Base-by-base conservation (phyloP, 2,329 filamentous ascomycete genomes). In the Lachnellula hyalina region DNA sequence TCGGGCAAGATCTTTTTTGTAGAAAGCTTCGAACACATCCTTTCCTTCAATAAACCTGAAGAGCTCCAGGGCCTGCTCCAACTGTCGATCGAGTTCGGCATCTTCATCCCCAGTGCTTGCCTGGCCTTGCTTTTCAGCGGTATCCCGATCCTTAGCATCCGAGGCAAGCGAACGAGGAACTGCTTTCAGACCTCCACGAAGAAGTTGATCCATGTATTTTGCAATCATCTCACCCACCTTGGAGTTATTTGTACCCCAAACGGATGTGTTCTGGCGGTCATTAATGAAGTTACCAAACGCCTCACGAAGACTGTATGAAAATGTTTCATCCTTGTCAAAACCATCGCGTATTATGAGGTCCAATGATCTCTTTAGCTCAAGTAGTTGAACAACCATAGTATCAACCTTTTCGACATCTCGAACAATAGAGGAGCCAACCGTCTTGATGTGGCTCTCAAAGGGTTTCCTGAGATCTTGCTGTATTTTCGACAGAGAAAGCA, bases 171-270 rank as follows among this genome's bases (percentile, higher is more conserved):
- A 81, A 45, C 84, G 79, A 1, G 89, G 90, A 8, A 95, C 81
- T 0, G 87, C 86, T 70, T 95, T 97, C 47, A 93, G 79, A 1
- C 94, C 95, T 49, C 90, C 90, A 53, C 91, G 85, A 34, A 99
- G 80, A 19, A 99, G 77, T 74, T 88, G 80, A 71, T 99, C 94
- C 58, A 99, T 88, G 65, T 97, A 92, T 72, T 96, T 97, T 32
- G 94, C 95, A 63, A 96, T 95, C 92, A 97, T 96, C 75, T 99
- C 94, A 49, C 93, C 94, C 14, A 96, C 90, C 76, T 96, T 97
- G 17, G 91, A 90, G 53, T 92, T 95, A 53, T 91, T 87, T 0
- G 89, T 90, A 50, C 84, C 83, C 82, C 88, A 93, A 4, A 84
- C 77, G 7, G 82, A 79, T 1, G 82, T 84, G 67, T 86, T 88